phyloP scores from a whole-genome alignment of 2,329 filamentous ascomycete species.

The Gnomoniopsis smithogilvyi region DNA sequence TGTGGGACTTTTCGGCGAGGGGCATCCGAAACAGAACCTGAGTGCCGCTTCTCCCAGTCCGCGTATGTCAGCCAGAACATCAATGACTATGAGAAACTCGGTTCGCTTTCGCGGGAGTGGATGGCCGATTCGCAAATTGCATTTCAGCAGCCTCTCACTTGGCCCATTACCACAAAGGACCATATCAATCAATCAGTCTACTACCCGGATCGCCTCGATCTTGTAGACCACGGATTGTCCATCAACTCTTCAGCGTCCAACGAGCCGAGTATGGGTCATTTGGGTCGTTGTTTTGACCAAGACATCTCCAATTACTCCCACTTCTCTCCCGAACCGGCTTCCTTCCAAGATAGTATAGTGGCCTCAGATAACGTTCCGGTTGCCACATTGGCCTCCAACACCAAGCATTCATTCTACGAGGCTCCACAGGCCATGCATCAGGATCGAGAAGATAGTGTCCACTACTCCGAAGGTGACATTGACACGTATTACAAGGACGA shows the following conservation, averaged over 20 bases:
- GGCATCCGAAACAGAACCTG: neutral
- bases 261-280: neutral
- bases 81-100: neutral
- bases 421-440: neutral
- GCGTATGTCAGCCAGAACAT: neutral
- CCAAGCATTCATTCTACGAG: neutral
- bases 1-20: neutral
- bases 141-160: neutral
- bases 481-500: neutral
- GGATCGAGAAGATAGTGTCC: conserved; percentile 1
- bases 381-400: conserved; percentile 6
- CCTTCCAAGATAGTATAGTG: neutral
- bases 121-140: neutral
- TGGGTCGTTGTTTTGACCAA: neutral
- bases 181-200: neutral
- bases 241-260: neutral
- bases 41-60: neutral
- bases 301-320: neutral
- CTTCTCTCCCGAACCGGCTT: neutral
- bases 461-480: neutral
- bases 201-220: neutral
- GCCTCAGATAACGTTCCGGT: neutral
- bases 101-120: neutral
- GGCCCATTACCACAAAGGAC: neutral
- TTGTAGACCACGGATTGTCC: neutral